Base-by-base conservation (phyloP, 371 early-diverging fungal species). In the Conidiobolus incongruus region DNA sequence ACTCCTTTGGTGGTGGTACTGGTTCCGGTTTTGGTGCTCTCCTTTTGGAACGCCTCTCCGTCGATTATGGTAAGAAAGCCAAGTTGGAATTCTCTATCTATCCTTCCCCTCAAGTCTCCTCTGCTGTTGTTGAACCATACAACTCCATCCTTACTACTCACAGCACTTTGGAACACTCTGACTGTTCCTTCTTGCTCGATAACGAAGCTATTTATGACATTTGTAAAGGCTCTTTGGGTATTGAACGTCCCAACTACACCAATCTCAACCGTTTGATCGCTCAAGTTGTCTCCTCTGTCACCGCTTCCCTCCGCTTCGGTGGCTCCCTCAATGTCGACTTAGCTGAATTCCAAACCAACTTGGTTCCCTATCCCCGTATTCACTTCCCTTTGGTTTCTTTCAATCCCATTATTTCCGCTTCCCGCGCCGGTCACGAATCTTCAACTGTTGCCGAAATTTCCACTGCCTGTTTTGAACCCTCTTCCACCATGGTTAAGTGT, bases 111-210 rank as follows among this genome's bases (percentile, higher is more conserved):
- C n/a, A n/a, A n/a, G n/a, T n/a, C n/a, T n/a, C n/a, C n/a, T n/a
- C n/a, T n/a, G n/a, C n/a, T n/a, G n/a, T n/a, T n/a, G n/a, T n/a
- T n/a, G n/a, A n/a, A n/a, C n/a, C n/a, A n/a, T n/a, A n/a, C n/a
- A n/a, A n/a, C n/a, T n/a, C n/a, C n/a, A n/a, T n/a, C n/a, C n/a
- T n/a, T n/a, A n/a, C n/a, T n/a, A n/a, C n/a, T n/a, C n/a, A n/a
- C n/a, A n/a, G n/a, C n/a, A n/a, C n/a, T n/a, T n/a, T n/a, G n/a
- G n/a, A n/a, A n/a, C n/a, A n/a, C n/a, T n/a, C n/a, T n/a, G n/a
- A n/a, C n/a, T n/a, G n/a, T n/a, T n/a, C n/a, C n/a, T 98, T 98
- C 72, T 84, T 96, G 85, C 93, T 97, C 39, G 98, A 98, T 66
- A 98, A 98, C 70, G 94, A 96, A 69, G 94, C 94, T 61, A 68